Evolutionary conservation across 352 stramenopile species (phyloP), one percentile per base, ranked within the genome.

Genomic region (Nothophytophthora sp.): DNA sequence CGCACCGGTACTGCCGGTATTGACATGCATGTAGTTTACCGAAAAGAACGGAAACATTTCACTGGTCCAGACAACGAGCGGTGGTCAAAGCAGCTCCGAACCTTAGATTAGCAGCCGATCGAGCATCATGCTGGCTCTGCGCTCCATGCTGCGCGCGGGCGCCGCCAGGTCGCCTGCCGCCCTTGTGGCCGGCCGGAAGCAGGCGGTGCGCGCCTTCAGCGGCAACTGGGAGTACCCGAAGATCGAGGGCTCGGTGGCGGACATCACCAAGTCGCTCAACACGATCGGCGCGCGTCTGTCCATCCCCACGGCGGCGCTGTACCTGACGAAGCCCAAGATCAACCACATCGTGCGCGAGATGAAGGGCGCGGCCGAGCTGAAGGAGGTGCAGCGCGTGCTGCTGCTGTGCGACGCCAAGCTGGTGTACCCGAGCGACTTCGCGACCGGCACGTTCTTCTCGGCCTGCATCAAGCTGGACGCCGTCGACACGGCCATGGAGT

Each of bases 141-240:
- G 59, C 27, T 54, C 38, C 49, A 29, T 52, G 40, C 23, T 60
- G 33, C 60, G 57, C 20, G 48, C 38, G 29, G 28, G 23, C 3
- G 15, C 16, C 4, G 9, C 13, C 10, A 15, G 22, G 12, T 24
- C 44, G 42, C n/a, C 11, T 4, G 16, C n/a, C 4, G 16, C 22
- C 7, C 33, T 50, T 40, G 36, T 50, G 36, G 35, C 55, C 28
- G 19, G 5, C 8, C 33, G 32, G 11, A 59, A 51, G 44, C 48
- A 69, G 36, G 55, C 39, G 7, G 43, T 59, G 40, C 81, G 81
- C 35, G 67, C 74, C 30, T 92, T 90, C 65, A 92, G 81, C 48
- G 81, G 81, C 45, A 92, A 92, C 54, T 81, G 85, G 53, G 78
- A 92, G 55, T 92, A 92, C 70, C 81, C 81, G 40, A 82, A 82